Evolutionary conservation across 148 eudicot genomes (phyloP), one percentile per base, ranked within the genome.

Genomic region (Nepenthes gracilis): DNA sequence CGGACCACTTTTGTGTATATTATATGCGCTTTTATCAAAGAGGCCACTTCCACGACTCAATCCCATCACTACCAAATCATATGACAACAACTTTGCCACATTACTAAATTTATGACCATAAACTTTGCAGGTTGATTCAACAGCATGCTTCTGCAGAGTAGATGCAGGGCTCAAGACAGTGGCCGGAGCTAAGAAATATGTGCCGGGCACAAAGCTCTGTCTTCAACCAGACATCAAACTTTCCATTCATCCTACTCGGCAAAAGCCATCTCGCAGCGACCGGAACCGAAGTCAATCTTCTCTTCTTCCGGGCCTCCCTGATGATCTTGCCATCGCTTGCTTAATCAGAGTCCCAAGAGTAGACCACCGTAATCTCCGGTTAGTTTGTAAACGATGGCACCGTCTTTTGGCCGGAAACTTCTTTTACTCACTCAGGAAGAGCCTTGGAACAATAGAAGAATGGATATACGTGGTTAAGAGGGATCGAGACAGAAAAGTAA

Each of bases 271-370:
- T 40, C 86, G 86, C 32, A 70, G 83, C 45, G 88, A 86, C 52
- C 75, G 86, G 71, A 84, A 56, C 40, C 81, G 88, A 43, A 82
- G 57, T 61, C 86, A 78, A 61, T 73, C 86, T 57, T 92, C 92
- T 62, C 81, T 88, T 40, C 77, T 90, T 59, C 95, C 97, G 1
- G 95, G 88, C 58, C 86, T 90, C 35, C 97, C 97, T 3, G 95
- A 86, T 67, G 97, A 90, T 70, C 86, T 90, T 48, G 97, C 97
- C 54, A 86, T 90, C 35, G 95, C 94, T 60, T 90, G 97, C 80
- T 67, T 90, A 64, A 84, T 86, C 40, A 80, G 95, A 49, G 97
- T 90, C 59, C 95, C 97, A 35, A 66, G 97, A 61, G 54, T 75
- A 15, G 91, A 86, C 62, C 95, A 90, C 64, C 64, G 75, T 38